Evolutionary conservation across 192 early-diverging fungal species (phyloP).

Genomic region (Podila minutissima): DNA sequence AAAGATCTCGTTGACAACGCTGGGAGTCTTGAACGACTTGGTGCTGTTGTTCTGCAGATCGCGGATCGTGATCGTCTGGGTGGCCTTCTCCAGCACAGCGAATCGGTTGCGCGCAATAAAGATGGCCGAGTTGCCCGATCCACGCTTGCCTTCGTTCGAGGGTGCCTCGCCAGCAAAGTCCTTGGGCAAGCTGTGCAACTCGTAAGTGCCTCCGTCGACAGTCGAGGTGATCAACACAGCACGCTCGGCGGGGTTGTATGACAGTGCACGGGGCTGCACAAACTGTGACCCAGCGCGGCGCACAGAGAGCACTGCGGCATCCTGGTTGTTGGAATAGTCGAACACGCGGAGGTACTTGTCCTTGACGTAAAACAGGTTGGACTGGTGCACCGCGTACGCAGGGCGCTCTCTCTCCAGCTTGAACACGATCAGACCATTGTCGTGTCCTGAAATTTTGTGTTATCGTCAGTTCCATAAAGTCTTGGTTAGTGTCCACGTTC

Average conservation of each 20-base stretch:
- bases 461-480: background rate
- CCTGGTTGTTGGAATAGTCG: slow-evolving; percentile 82
- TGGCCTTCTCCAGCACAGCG: slow-evolving; percentile 90
- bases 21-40: slow-evolving; percentile 88
- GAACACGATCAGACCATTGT: slow-evolving; percentile 97
- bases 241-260: slow-evolving; percentile 95
- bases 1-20: slow-evolving; percentile 82
- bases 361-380: slow-evolving; percentile 88
- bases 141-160: slow-evolving; percentile 76
- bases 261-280: slow-evolving; percentile 82
- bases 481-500: no score
- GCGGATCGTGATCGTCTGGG: slow-evolving; percentile 83
- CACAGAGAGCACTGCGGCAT: slow-evolving; percentile 81
- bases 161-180: slow-evolving; percentile 69
- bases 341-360: slow-evolving; percentile 86
- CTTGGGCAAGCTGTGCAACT: slow-evolving; percentile 87
- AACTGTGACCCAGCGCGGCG: slow-evolving; percentile 79
- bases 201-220: slow-evolving; percentile 90
- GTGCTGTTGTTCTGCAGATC: slow-evolving; percentile 87
- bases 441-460: slow-evolving; percentile 74
- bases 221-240: slow-evolving; percentile 87
- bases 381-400: slow-evolving; percentile 86
- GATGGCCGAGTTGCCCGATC: slow-evolving; percentile 82
- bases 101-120: slow-evolving; percentile 98
- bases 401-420: slow-evolving; percentile 98